Evolutionary conservation across 306 rosid genomes (phyloP), one percentile per base, ranked within the genome.

Genomic region (Canavalia ensiformis): DNA sequence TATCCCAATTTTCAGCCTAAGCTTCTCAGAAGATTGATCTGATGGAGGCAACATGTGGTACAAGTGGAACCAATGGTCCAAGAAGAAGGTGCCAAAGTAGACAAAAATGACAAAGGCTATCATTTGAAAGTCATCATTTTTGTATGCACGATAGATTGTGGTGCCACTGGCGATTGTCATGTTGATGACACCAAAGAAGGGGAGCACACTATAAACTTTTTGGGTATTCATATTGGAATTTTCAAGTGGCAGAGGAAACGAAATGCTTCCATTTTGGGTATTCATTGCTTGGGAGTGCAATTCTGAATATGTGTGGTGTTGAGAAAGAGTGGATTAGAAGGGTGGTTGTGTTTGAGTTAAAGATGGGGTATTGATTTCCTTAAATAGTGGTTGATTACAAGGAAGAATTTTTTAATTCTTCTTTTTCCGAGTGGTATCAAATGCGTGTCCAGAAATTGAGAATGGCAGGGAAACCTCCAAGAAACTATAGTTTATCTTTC

Each of bases 1-100:
- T 28, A 71, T 80, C 25, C 63, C 83, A 5, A 71, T 35, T 47
- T 80, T 80, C 2, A 80, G 13, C 4, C 7, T 62, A 11, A 6
- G 83, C 44, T 37, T 68, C 68, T 30, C 8, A 12, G 6, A 7
- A 1, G 72, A 50, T 60, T 39, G 25, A 50, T 71, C 66, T 8
- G 33, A 3, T n/a, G 66, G 65, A 3, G 84, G 71, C 4, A 73
- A 2, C 63, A 10, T 18, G 13, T 29, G 39, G 73, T 41, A 44
- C 80, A 73, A 44, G 0, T 42, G 35, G 79, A 44, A 42, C 75
- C 59, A 81, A 54, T 54, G 51, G 34, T 81, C 41, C 33, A 74
- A 25, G 9, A 65, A 44, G 33, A 73, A 54, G 69, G 69, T 30
- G 4, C 68, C 80, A 28, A 81, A 41, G 35, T 25, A 65, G 0